Evolutionary conservation across 139 green algal genomes (phyloP).

Genomic region (Auxenochlorella protothecoides): DNA sequence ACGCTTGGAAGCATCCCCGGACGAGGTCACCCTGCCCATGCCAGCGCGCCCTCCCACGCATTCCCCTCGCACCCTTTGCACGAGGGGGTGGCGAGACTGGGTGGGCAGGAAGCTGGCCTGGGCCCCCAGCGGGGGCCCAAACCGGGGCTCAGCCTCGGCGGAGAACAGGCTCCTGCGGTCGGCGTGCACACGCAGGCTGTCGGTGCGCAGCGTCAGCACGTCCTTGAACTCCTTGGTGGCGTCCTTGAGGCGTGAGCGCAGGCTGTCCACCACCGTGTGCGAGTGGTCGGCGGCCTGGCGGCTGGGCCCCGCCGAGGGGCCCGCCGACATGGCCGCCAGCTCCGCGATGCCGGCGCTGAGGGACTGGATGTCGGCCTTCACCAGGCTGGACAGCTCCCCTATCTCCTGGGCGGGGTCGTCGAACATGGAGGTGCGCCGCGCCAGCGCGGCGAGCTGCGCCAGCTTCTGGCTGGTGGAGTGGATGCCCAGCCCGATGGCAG

Average conservation of each 20-base stretch:
- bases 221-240: slow-evolving; percentile 88
- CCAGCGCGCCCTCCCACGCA: too few relatives aligned
- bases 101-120: slow-evolving; percentile 13
- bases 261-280: slow-evolving; percentile 77
- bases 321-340: slow-evolving; percentile 39
- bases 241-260: slow-evolving; percentile 69
- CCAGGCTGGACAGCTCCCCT: slow-evolving; percentile 69
- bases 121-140: slow-evolving; percentile 1
- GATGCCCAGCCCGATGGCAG: slow-evolving; percentile 81
- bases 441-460: slow-evolving; percentile 82
- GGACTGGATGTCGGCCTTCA: slow-evolving; percentile 85
- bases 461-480: slow-evolving; percentile 89
- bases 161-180: slow-evolving; percentile 81
- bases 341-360: slow-evolving; percentile 77
- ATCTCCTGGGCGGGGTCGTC: slow-evolving; percentile 92
- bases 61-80: too few relatives aligned
- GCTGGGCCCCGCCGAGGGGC: slow-evolving; percentile 29
- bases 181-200: slow-evolving; percentile 77
- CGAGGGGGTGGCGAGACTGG: too few relatives aligned
- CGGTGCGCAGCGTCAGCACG: slow-evolving; percentile 81
- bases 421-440: slow-evolving; percentile 93
- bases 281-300: slow-evolving; percentile 79
- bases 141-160: slow-evolving; percentile 14
- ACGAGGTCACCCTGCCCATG: too few relatives aligned
- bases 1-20: too few relatives aligned